These are phyloP conservation scores for Tricholoma matsutake DNA, from an alignment of 768 basidiomycete genomes.

Conservation along the genomic window DNA sequence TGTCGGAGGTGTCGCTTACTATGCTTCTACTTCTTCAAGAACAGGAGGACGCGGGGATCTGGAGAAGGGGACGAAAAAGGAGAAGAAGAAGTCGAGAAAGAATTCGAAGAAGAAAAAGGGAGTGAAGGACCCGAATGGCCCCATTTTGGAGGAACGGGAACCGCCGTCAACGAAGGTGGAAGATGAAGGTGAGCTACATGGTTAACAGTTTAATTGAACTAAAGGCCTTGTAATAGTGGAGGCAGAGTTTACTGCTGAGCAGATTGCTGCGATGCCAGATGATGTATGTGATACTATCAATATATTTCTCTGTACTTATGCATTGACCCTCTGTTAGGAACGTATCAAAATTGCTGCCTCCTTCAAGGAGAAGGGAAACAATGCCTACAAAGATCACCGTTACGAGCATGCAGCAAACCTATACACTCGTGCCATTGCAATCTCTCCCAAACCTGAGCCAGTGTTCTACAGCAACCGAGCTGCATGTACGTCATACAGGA, in stretches of 20 bases:
- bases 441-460: conserved; percentile 78
- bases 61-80: conserved; percentile 46
- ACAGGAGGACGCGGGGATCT: conserved; percentile 29
- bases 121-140: conserved; percentile 60
- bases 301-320: not conserved
- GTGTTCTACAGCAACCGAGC: conserved; percentile 98
- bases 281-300: conserved; percentile 44
- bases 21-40: conserved; percentile 55
- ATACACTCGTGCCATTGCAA: conserved; percentile 73
- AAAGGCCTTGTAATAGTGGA: conserved; percentile 15
- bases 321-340: conserved; percentile 43
- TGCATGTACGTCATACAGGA: conserved; percentile 61
- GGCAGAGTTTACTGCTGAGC: conserved; percentile 47
- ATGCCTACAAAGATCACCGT: conserved; percentile 60
- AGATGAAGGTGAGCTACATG: conserved; percentile 29
- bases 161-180: conserved; percentile 34
- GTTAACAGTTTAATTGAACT: conserved; percentile 7
- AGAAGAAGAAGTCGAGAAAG: conserved; percentile 48
- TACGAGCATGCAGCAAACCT: conserved; percentile 57
- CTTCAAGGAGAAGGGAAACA: conserved; percentile 71
- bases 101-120: conserved; percentile 54
- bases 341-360: conserved; percentile 57
- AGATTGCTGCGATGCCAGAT: conserved; percentile 53
- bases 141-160: conserved; percentile 75
- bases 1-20: conserved; percentile 74